Base-by-base conservation (phyloP, 768 basidiomycete species). In the Gloeopeniophorella convolvens region DNA sequence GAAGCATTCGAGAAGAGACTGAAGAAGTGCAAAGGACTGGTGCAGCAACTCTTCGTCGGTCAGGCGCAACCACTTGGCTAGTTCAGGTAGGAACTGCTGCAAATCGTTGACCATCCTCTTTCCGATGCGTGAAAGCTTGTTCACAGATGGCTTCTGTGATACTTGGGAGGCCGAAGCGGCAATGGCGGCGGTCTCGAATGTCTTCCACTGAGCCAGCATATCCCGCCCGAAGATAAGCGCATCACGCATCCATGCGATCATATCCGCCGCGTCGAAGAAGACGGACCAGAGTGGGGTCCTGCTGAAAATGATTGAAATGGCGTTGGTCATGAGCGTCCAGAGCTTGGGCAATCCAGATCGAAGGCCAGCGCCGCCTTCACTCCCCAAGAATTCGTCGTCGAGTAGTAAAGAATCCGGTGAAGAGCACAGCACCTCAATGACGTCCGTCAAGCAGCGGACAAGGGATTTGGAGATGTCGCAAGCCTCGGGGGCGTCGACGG, bases 211-310 rank as follows among this genome's bases (percentile, higher is more conserved):
- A 3, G 80, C 84, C 40, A 96, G 68, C 72, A 96, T 76, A 60
- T 94, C 88, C 57, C 86, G 70, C 8, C 85, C 93, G 60, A 96
- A 92, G 56, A 98, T 93, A 44, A 98, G 74, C 3, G 94, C 96
- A 63, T 98, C 96, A 48, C 94, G 80, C 96, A 99, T 98, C 96
- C 96, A 99, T 27, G 82, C 77, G 12, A 87, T 76, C 94, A 99
- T 96, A 48, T 83, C 82, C 23, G 82, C 77, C 59, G 79, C 82
- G 46, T 87, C 83, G 65, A 89, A 89, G 63, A 76, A 85, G 7
- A 71, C 65, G 0, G 96, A 78, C 96, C 96, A 99, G 12, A 71
- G 62, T 0, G 84, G 85, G 3, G 93, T 93, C 45, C 78, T 77
- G 62, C 79, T 82, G 70, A 96, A 97, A 55, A 99, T 91, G 44